phyloP scores from a whole-genome alignment of 306 rosid species.

The Purshia tridentata region DNA sequence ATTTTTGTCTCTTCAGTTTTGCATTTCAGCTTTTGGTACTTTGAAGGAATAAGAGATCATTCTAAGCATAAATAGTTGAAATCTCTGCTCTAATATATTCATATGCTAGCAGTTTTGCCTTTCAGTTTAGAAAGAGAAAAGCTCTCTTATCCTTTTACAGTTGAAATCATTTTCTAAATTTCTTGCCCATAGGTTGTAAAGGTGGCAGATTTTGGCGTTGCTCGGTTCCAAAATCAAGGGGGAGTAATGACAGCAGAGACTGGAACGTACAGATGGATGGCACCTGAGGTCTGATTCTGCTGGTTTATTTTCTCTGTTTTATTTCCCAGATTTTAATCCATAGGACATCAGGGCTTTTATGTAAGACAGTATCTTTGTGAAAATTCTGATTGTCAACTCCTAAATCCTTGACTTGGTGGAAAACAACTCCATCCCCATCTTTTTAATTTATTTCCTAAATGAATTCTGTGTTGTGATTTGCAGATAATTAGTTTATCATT shows the following conservation, averaged over 20 bases:
- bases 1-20: background rate
- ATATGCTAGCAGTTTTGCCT: background rate
- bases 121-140: background rate
- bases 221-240: slow-evolving; percentile 79
- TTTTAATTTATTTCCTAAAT: background rate
- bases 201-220: slow-evolving; percentile 99
- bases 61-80: background rate
- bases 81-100: background rate
- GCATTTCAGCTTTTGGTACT: background rate
- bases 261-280: slow-evolving; percentile 99
- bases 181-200: slow-evolving; percentile 70
- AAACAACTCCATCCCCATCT: too few species aligned
- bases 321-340: background rate
- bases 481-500: background rate
- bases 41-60: background rate
- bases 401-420: background rate
- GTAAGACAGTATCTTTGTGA: background rate
- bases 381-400: background rate
- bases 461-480: background rate
- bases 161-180: slow-evolving; percentile 1
- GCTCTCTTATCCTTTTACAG: background rate
- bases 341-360: background rate
- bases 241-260: slow-evolving; percentile 99
- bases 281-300: slow-evolving; percentile 78
- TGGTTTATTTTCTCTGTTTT: slow-evolving; percentile 11